Base-by-base conservation (phyloP, 768 basidiomycete species). In the Suillus subluteus region DNA sequence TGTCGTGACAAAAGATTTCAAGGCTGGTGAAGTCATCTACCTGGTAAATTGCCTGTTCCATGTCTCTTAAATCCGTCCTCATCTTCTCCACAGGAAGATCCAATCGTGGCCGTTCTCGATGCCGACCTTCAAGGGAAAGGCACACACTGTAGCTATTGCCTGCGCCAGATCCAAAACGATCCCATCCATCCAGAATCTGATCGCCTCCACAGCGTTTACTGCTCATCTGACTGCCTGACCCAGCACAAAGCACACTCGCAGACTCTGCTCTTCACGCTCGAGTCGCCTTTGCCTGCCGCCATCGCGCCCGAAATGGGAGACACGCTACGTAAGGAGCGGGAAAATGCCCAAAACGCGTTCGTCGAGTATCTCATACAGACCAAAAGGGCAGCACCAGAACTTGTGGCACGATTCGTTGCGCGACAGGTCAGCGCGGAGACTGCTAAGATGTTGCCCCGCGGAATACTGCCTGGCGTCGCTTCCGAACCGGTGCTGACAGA, bases 1-100 rank as follows among this genome's bases (percentile, higher is more conserved):
- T 41, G 81, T 92, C 41, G 86, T 87, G 38, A 84, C 80, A 65
- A 88, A 89, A 74, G 90, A 93, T 70, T 83, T 94, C 65, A 77
- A 83, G 59, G 83, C 83, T 3, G 93, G 92, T 58, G 91, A 94
- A 66, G 79, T 87, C 56, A 92, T 95, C 62, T 95, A 94, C 80
- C 89, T 85, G 83, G 93, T 88, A 74, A 59, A 66, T 68, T 18
- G 23, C 4, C 1, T 58, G 50, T 38, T 46, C 55, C 41, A 59
- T 66, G 16, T 64, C 55, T 40, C 58, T 43, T 58, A 15, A n/a
- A 40, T 40, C 43, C 18, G 15, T 59, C 63, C 63, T 61, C 37
- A 68, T 44, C 37, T 64, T 41, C 41, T 32, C n/a, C 15, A 58
- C 70, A 95, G 93, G 93, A 95, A 81, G 80, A 83, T 68, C 90